phyloP scores from a whole-genome alignment of 768 basidiomycete genomes.

The Leccinum olivaceopallidum region DNA sequence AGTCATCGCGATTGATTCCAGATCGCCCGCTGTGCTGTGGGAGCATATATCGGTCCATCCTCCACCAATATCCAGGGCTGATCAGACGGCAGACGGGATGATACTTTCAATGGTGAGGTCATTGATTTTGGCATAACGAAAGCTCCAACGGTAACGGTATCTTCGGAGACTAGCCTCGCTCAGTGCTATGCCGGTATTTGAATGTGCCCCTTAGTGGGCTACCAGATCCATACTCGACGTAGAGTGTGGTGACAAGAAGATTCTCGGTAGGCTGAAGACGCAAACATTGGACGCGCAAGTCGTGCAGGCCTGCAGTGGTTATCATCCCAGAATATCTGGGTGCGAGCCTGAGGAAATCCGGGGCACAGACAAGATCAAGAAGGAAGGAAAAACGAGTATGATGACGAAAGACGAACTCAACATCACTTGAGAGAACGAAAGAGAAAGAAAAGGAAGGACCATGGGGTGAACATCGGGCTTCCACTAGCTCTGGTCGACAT shows the following conservation, averaged over 20 bases:
- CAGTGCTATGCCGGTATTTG: too few relatives aligned
- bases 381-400: too few relatives aligned
- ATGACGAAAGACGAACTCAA: constrained; percentile 23
- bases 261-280: constrained; percentile 39
- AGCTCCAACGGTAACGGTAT: constrained; percentile 64
- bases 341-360: neutral
- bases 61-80: neutral
- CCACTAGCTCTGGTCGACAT: too few relatives aligned
- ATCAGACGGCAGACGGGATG: neutral
- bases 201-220: constrained; percentile 1
- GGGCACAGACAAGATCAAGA: too few relatives aligned
- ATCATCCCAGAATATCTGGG: constrained; percentile 71
- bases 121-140: constrained; percentile 56
- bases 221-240: constrained; percentile 71
- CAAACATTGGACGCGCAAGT: constrained; percentile 42
- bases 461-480: too few relatives aligned
- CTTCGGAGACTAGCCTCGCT: constrained; percentile 57
- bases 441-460: neutral
- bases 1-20: too few relatives aligned
- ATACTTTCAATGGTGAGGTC: constrained; percentile 43
- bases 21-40: too few relatives aligned
- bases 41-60: too few relatives aligned
- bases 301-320: constrained; percentile 24
- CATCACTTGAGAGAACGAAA: constrained; percentile 2
- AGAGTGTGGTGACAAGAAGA: constrained; percentile 20